Evolutionary conservation across 345 rosid genomes (phyloP).

Genomic region (Sonneratia caseolaris): DNA sequence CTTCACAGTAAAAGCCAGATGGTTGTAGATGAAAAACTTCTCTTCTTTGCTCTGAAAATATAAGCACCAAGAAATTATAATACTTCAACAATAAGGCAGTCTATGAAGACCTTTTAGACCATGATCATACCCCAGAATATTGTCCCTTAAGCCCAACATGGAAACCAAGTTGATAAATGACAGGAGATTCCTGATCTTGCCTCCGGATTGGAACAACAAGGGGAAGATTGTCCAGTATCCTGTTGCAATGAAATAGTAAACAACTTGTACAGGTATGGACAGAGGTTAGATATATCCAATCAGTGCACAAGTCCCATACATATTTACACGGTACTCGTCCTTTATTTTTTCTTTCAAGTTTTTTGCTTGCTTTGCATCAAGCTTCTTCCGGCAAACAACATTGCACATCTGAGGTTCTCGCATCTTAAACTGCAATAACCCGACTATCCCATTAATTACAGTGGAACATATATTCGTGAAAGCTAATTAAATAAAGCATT

Average conservation of each 20-base stretch:
- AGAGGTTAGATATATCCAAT: background rate
- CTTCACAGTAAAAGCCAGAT: constrained; percentile 77
- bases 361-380: constrained; percentile 56
- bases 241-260: constrained; percentile 29
- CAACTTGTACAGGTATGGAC: background rate
- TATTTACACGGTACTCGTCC: constrained; percentile 90
- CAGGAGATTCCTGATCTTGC: constrained; percentile 54
- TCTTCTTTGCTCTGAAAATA: constrained; percentile 70
- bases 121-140: constrained; percentile 62
- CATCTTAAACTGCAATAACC: constrained; percentile 69
- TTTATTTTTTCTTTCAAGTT: constrained; percentile 78
- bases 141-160: constrained; percentile 91
- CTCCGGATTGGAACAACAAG: constrained; percentile 75
- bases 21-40: constrained; percentile 82
- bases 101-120: constrained; percentile 4
- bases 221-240: constrained; percentile 98
- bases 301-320: constrained; percentile 33
- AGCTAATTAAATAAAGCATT: background rate
- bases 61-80: constrained; percentile 10
- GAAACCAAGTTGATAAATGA: constrained; percentile 79
- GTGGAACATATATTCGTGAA: background rate
- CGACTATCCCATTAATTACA: constrained; percentile 12
- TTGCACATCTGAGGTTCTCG: constrained; percentile 81
- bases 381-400: constrained; percentile 37
- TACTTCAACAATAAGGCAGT: constrained; percentile 6